Conservation (phyloP, 345 rosid genomes). For the Theobroma cacao region DNA sequence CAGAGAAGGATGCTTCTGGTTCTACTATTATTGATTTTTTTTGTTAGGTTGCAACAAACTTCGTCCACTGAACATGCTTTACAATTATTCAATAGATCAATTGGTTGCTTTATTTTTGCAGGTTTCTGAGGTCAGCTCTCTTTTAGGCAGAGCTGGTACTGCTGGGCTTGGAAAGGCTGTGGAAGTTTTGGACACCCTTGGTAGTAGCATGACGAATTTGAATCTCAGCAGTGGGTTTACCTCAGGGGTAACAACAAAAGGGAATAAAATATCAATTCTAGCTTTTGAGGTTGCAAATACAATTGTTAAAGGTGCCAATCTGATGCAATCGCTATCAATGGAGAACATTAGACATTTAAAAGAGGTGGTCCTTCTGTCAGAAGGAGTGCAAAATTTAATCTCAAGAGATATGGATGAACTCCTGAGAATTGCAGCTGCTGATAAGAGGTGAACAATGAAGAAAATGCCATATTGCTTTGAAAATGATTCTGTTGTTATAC, state of each 20-base stretch:
- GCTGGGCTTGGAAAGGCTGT: constrained; percentile 86
- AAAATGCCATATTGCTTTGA: constrained; percentile 6
- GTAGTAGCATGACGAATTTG: constrained; percentile 92
- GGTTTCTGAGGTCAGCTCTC: constrained; percentile 91
- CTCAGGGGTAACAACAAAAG: constrained; percentile 76
- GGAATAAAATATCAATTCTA: constrained; percentile 74
- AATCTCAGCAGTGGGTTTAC: constrained; percentile 64
- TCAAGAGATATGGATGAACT: constrained; percentile 84
- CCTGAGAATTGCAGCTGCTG: constrained; percentile 74
- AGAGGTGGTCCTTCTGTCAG: constrained; percentile 84
- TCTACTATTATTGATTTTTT: neutral
- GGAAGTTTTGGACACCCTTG: constrained; percentile 88
- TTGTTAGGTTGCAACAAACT: neutral
- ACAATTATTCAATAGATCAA: neutral
- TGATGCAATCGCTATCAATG: constrained; percentile 83
- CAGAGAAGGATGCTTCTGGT: neutral
- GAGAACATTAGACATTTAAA: constrained; percentile 68
- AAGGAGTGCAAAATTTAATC: constrained; percentile 80
- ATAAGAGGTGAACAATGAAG: constrained; percentile 62
- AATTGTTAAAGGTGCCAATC: constrained; percentile 86
- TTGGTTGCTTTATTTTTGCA: constrained; percentile 29
- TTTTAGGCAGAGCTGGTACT: constrained; percentile 87
- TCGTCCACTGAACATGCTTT: neutral
- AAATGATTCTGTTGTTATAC: neutral
- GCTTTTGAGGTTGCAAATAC: constrained; percentile 97